Percentiles rank a stretch among this genome's conserved stretches.
Evolutionary conservation across 148 eudicot species (phyloP).

Genomic region (Pharnaceum exiguum): DNA sequence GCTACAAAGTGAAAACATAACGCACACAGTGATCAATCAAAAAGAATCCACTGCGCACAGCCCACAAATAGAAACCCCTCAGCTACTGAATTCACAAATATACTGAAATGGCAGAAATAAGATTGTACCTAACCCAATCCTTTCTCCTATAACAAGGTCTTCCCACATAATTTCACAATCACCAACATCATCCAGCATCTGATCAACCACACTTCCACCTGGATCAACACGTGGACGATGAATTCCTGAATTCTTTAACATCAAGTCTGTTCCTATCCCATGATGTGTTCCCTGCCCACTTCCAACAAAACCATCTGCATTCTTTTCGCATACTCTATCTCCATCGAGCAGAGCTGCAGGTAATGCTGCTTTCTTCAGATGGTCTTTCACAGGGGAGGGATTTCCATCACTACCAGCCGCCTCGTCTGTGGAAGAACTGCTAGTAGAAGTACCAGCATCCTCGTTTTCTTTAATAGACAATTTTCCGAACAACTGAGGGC

Average conservation of each 20-base stretch:
- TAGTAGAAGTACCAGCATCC: conserved; percentile 16
- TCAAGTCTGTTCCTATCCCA: conserved; percentile 34
- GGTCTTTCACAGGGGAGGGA: conserved; percentile 15
- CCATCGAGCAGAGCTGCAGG: conserved; percentile 17
- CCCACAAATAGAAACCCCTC: too few species aligned
- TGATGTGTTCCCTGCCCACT: conserved; percentile 27
- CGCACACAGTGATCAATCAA: not conserved
- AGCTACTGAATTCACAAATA: too few species aligned
- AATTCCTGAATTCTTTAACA: conserved; percentile 36
- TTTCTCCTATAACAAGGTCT: conserved; percentile 86
- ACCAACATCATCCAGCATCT: conserved; percentile 85
- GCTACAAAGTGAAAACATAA: conserved; percentile 2
- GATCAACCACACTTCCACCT: conserved; percentile 40
- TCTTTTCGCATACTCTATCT: conserved; percentile 24
- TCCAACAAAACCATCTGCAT: conserved; percentile 22
- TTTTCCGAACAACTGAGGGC: conserved; percentile 23
- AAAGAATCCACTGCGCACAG: too few species aligned
- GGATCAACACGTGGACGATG: conserved; percentile 27
- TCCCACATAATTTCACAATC: conserved; percentile 97
- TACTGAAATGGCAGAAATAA: not conserved
- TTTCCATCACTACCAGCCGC: conserved; percentile 12
- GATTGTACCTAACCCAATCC: conserved; percentile 88
- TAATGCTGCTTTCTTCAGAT: conserved; percentile 16
- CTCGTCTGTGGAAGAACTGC: conserved; percentile 22
- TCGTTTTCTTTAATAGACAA: conserved; percentile 19